phyloP scores from a whole-genome alignment of 2,329 filamentous ascomycete species.

The Ampelomyces quisqualis region DNA sequence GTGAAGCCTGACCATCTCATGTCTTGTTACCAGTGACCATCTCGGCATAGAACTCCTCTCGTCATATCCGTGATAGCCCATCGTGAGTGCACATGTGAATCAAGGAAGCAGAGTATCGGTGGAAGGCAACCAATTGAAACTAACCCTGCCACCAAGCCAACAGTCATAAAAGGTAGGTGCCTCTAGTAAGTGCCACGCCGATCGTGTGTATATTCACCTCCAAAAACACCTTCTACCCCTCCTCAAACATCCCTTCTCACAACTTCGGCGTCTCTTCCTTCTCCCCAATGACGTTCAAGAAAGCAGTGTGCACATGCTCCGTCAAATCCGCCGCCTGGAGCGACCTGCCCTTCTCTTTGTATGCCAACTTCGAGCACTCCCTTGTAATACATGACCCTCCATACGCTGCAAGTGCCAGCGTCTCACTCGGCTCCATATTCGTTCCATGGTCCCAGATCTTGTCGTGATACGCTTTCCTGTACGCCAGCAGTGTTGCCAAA shows the following conservation, averaged over 20 bases:
- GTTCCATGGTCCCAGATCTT: conserved; percentile 68
- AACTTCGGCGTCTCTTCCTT: conserved; percentile 33
- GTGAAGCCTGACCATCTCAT: too few relatives aligned
- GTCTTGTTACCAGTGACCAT: too few relatives aligned
- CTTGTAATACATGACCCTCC: conserved; percentile 85
- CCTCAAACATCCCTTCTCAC: conserved; percentile 4
- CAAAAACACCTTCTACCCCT: too few relatives aligned
- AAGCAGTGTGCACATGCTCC: conserved; percentile 81
- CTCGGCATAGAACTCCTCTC: too few relatives aligned
- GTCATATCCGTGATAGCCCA: too few relatives aligned
- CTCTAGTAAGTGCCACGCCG: not conserved
- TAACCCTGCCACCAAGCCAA: too few relatives aligned
- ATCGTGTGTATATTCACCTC: not conserved
- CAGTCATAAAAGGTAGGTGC: too few relatives aligned
- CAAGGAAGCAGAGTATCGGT: too few relatives aligned
- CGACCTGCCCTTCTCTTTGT: conserved; percentile 79
- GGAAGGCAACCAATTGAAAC: too few relatives aligned
- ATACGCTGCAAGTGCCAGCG: conserved; percentile 76
- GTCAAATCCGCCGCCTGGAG: conserved; percentile 93
- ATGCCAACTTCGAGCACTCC: conserved; percentile 86
- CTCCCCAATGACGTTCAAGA: conserved; percentile 77
- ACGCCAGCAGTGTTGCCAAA: conserved; percentile 84
- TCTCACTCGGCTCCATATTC: conserved; percentile 58
- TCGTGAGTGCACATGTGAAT: not conserved
- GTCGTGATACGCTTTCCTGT: conserved; percentile 84